Conservation (phyloP, 1,284 basidiomycete species). For the Mycosarcoma maydis region DNA sequence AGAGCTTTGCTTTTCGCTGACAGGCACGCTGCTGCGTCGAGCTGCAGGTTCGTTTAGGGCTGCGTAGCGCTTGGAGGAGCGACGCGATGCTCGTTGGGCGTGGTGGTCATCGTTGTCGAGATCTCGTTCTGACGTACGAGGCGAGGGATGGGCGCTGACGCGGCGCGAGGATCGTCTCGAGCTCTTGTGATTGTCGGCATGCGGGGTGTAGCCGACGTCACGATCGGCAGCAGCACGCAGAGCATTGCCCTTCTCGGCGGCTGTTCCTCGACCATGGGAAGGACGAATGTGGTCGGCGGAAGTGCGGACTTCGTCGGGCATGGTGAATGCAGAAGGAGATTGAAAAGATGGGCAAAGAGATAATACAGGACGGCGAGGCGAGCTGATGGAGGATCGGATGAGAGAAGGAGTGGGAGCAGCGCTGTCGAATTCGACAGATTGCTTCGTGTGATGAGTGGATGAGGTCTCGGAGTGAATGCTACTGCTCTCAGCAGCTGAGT, state of each 20-base stretch:
- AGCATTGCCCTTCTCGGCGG: slow-evolving; percentile 49
- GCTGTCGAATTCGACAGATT: slow-evolving; percentile 7
- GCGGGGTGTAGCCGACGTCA: slow-evolving; percentile 9
- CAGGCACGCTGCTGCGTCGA: background rate
- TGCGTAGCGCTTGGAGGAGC: slow-evolving; percentile 16
- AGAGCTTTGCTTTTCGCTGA: slow-evolving; percentile 9
- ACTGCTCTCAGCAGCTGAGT: slow-evolving; percentile 24
- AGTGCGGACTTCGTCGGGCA: slow-evolving; percentile 15
- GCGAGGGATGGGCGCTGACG: slow-evolving; percentile 10
- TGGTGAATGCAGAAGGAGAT: background rate
- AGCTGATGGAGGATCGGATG: slow-evolving; percentile 21
- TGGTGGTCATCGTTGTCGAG: slow-evolving; percentile 1
- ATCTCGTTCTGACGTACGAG: background rate
- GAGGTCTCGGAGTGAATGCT: too few relatives aligned
- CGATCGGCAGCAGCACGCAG: slow-evolving; percentile 43
- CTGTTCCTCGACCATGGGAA: slow-evolving; percentile 40
- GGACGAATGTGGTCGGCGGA: slow-evolving; percentile 9
- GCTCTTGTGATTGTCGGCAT: slow-evolving; percentile 4
- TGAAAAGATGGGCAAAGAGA: slow-evolving; percentile 3
- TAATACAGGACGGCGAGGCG: slow-evolving; percentile 1
- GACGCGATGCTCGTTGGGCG: slow-evolving; percentile 7
- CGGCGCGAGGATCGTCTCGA: slow-evolving; percentile 33
- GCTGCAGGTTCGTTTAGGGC: background rate
- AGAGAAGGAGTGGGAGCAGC: slow-evolving; percentile 31
- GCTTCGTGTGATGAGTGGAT: too few relatives aligned